These are phyloP conservation scores for Polyplosphaeria fusca DNA, from an alignment of 495 filamentous ascomycete species.

Conservation along the genomic window DNA sequence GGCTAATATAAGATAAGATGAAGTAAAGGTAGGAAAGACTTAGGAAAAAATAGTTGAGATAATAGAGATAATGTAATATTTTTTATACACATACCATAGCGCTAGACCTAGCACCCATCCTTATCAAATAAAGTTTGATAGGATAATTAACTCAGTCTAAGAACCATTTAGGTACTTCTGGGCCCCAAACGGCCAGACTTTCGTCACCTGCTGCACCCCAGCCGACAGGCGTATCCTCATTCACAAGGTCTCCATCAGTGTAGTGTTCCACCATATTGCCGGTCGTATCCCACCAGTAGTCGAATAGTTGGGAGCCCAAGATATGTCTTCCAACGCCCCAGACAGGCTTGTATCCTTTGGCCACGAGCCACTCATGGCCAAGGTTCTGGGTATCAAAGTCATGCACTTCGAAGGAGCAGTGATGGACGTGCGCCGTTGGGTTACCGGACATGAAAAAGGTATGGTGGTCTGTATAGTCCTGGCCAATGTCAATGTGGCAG, in stretches of 20 bases:
- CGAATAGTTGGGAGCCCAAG: conserved; percentile 63
- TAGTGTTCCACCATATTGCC: conserved; percentile 63
- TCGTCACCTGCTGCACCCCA: conserved; percentile 31
- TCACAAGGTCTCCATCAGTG: conserved; percentile 67
- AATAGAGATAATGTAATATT: no score
- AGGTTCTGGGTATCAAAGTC: conserved; percentile 73
- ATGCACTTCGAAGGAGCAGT: conserved; percentile 70
- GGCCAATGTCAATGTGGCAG: conserved; percentile 61
- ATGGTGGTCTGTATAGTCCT: conserved; percentile 65
- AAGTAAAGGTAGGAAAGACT: no score
- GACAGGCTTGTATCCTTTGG: conserved; percentile 62
- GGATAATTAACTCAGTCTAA: conserved; percentile 29
- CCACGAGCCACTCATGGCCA: conserved; percentile 66
- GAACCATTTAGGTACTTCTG: conserved; percentile 32
- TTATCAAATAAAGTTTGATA: no score
- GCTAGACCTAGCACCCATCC: no score
- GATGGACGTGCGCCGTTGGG: conserved; percentile 61
- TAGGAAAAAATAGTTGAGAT: no score
- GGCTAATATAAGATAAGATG: no score
- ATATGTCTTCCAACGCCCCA: conserved; percentile 74
- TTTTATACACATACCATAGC: no score
- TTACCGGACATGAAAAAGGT: conserved; percentile 61
- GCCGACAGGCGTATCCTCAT: conserved; percentile 50
- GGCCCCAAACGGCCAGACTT: conserved; percentile 32
- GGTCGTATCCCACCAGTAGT: conserved; percentile 67